Evolutionary conservation across 148 eudicot genomes (phyloP).

Genomic region (Pharnaceum exiguum): DNA sequence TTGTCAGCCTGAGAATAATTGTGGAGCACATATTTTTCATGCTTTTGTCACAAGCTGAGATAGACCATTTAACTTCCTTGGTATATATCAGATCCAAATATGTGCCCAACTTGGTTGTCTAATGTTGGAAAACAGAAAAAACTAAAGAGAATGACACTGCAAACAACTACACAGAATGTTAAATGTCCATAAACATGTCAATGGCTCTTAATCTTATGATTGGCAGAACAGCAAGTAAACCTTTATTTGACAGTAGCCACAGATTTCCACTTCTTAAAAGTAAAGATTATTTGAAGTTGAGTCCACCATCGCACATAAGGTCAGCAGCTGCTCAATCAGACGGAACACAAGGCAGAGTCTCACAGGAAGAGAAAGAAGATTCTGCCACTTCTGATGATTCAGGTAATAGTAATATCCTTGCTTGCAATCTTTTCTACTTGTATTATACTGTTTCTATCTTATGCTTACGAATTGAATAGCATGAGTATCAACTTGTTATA

Average conservation of each 20-base stretch:
- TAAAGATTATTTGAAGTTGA: conserved; percentile 7
- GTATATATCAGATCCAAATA: too few relatives aligned
- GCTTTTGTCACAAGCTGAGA: too few relatives aligned
- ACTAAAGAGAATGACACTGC: not conserved
- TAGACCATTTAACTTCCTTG: too few relatives aligned
- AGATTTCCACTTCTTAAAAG: not conserved
- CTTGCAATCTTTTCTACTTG: not conserved
- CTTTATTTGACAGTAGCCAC: conserved; percentile 13
- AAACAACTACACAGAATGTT: conserved; percentile 15
- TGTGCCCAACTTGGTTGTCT: too few relatives aligned
- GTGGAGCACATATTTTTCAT: too few relatives aligned
- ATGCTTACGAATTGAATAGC: too few relatives aligned
- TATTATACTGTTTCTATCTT: not conserved
- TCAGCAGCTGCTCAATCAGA: conserved; percentile 18
- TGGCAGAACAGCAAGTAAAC: conserved; percentile 9
- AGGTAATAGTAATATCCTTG: conserved; percentile 5
- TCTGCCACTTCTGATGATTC: conserved; percentile 16
- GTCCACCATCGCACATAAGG: conserved; percentile 1
- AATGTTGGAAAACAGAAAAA: not conserved
- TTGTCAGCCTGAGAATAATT: too few relatives aligned
- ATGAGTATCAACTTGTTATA: too few relatives aligned
- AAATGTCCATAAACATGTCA: conserved; percentile 9
- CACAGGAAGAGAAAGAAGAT: conserved; percentile 8
- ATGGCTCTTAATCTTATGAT: conserved; percentile 29
- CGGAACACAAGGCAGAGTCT: conserved; percentile 15